Conservation (phyloP, 306 rosid species). For the Cucumis hystrix region DNA sequence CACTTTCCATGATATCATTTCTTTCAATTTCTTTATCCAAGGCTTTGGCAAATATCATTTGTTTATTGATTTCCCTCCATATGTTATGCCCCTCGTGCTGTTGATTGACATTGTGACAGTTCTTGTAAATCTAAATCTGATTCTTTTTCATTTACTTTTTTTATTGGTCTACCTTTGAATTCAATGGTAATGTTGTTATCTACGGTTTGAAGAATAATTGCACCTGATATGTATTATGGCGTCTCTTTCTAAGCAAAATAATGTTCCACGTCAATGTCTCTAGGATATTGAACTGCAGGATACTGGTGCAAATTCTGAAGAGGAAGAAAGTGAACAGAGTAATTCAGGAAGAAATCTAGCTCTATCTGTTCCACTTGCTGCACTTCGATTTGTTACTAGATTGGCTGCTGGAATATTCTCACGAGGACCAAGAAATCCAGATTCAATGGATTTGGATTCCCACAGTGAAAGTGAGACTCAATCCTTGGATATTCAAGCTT, state of each 20-base stretch:
- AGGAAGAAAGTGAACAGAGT: slow-evolving; percentile 48
- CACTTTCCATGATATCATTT: background rate
- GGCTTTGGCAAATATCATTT: background rate
- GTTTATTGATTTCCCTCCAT: background rate
- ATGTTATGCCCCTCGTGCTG: background rate
- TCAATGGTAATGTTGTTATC: background rate
- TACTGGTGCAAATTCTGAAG: slow-evolving; percentile 34
- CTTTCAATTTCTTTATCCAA: background rate
- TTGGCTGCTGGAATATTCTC: slow-evolving; percentile 90
- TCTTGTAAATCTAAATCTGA: background rate
- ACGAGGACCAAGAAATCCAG: slow-evolving; percentile 49
- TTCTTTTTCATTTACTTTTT: background rate
- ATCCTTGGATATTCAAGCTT: slow-evolving; percentile 19
- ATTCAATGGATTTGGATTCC: slow-evolving; percentile 30
- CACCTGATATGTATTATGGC: background rate
- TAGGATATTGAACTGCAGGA: slow-evolving; percentile 58
- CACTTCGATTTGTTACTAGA: slow-evolving; percentile 66
- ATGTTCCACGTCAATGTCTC: slow-evolving; percentile 1
- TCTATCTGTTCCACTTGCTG: slow-evolving; percentile 83
- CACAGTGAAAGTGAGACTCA: slow-evolving; percentile 29
- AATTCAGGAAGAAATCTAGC: slow-evolving; percentile 56
- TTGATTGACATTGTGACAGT: background rate
- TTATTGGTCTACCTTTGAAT: background rate
- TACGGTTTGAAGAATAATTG: background rate
- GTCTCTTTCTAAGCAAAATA: background rate